A percentile compares a stretch with the other conserved stretches of the same genome.
Evolutionary conservation across 2,329 filamentous ascomycete species (phyloP).

Genomic region (Scleromitrula shiraiana): DNA sequence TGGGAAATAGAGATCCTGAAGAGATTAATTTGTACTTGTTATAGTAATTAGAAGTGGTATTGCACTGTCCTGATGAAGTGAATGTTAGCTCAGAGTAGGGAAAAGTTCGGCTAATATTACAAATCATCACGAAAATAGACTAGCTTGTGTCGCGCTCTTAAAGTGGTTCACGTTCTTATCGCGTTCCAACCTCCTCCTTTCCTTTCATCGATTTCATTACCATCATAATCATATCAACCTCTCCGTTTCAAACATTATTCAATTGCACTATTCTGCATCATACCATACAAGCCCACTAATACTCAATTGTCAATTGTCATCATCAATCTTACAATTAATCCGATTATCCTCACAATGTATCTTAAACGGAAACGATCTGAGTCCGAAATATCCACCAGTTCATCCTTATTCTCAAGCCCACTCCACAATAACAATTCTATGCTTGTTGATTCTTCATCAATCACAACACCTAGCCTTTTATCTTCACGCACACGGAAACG

Average conservation of each 20-base stretch:
- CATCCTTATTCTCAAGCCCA: constrained; percentile 34
- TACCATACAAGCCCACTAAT: too few relatives aligned
- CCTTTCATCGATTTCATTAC: background rate
- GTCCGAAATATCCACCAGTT: constrained; percentile 45
- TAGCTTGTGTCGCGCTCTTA: background rate
- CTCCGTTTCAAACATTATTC: background rate
- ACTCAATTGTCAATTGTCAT: background rate
- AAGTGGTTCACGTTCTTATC: background rate
- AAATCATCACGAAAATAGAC: background rate
- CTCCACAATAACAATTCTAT: constrained; percentile 30
- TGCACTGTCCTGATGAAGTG: too few relatives aligned
- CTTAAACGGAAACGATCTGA: constrained; percentile 58
- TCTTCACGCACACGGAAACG: constrained; percentile 54
- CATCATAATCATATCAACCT: background rate
- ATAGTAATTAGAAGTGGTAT: too few relatives aligned
- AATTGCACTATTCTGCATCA: background rate
- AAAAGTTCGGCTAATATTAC: too few relatives aligned
- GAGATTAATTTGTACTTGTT: too few relatives aligned
- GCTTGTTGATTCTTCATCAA: constrained; percentile 27
- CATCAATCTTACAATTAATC: background rate
- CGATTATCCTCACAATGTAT: constrained; percentile 33
- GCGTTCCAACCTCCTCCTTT: background rate
- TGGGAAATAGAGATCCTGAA: too few relatives aligned
- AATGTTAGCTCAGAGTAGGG: too few relatives aligned
- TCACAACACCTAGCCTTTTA: constrained; percentile 37